Base-by-base conservation (phyloP, 164 flowering plant genomes). In the Tetracentron sinense region DNA sequence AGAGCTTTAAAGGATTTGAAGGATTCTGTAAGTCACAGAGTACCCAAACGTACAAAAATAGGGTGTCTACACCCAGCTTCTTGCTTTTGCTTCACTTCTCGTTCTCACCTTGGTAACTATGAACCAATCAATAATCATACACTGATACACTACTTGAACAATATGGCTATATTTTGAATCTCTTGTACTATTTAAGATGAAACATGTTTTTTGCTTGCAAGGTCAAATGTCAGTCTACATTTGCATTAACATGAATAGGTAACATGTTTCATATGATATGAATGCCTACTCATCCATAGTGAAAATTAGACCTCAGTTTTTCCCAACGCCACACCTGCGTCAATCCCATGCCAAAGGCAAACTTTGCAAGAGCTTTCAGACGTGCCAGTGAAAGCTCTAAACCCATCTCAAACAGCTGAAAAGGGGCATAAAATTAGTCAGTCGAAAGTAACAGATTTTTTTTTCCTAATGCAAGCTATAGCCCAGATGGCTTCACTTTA, bases 381-480 rank as follows among this genome's bases (percentile, higher is more conserved):
- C 98, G 92, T 62, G 93, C 93, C 74, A 94, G 72, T 63, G 98
- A 94, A 71, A 94, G 97, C 87, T 94, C 98, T 62, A 94, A 79
- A 54, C 98, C 98, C 98, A 94, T 94, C 86, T 94, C 98, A 77
- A 94, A 94, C 44, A 94, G 83, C 98, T 94, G 87, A 56, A 74
- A 72, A 30, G 31, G 21, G 51, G 49, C 38, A 63, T 30, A 28
- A 30, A 22, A 54, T 38, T 38, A 60, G 56, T 48, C 48, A 27
- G 30, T 49, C 65, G 29, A 66, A 60, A 16, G 30, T n/a, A 2
- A 58, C 6, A 51, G 1, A 22, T 4, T 25, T 17, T 11, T 14
- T n/a, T n/a, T n/a, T n/a, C n/a, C n/a, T 2, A 26, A 38, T 23
- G 29, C 23, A 42, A 47, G 27, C 21, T 23, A 56, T 29, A 56